Evolutionary conservation across 2,329 filamentous ascomycete species (phyloP).

Genomic region (Lasiodiplodia theobromae): DNA sequence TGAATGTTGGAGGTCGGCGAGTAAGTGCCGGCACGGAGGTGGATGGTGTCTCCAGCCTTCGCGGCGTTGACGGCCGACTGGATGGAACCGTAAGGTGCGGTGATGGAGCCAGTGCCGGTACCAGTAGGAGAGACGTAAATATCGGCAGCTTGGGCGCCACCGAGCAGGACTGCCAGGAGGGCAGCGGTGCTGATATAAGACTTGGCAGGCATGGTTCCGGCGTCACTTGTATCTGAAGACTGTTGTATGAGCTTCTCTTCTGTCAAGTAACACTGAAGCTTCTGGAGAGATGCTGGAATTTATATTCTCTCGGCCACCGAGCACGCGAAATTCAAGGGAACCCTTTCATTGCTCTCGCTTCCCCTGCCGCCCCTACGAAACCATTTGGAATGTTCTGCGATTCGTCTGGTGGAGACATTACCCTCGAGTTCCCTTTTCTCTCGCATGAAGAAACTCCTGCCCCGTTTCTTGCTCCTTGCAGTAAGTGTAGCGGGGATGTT

Average conservation of each 20-base stretch:
- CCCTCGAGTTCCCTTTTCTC: background rate
- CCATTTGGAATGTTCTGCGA: background rate
- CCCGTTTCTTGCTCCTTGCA: conserved; percentile 9
- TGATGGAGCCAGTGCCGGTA: conserved; percentile 49
- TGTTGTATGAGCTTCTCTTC: background rate
- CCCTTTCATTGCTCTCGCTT: background rate
- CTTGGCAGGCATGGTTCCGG: background rate
- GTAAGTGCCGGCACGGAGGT: conserved; percentile 56
- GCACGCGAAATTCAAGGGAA: background rate
- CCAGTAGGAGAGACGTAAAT: conserved; percentile 58
- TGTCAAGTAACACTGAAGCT: background rate
- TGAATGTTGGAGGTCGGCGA: conserved; percentile 57
- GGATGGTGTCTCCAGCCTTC: conserved; percentile 55
- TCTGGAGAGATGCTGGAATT: background rate
- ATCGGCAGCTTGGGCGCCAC: conserved; percentile 36
- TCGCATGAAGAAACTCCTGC: conserved; percentile 10
- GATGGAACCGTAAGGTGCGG: conserved; percentile 54
- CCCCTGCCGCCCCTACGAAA: conserved; percentile 16
- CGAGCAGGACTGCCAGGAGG: background rate
- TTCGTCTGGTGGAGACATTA: conserved; percentile 23
- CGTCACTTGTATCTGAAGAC: background rate
- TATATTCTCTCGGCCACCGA: background rate
- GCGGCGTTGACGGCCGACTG: conserved; percentile 56
- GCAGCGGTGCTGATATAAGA: background rate
- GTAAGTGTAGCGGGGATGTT: conserved; percentile 17